A percentile compares a stretch with the other conserved stretches of the same genome.
Evolutionary conservation across 805 yeast species (phyloP).

Genomic region (Sugiyamaella valdiviana): DNA sequence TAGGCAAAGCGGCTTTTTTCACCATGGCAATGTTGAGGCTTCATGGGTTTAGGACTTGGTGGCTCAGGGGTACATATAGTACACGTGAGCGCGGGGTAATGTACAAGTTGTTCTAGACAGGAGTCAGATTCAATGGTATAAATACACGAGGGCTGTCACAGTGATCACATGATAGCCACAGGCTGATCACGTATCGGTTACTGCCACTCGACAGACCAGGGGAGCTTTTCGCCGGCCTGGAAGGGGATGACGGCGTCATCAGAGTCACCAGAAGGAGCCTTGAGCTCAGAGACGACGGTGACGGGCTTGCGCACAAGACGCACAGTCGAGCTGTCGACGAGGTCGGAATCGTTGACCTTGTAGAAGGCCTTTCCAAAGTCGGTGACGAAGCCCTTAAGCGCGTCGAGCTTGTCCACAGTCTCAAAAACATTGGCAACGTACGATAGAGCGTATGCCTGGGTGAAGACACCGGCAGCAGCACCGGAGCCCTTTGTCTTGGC

Average conservation of each 20-base stretch:
- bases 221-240: constrained; percentile 67
- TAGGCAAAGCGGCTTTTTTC: too few species aligned
- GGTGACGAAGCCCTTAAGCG: constrained; percentile 67
- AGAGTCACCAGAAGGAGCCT: constrained; percentile 26
- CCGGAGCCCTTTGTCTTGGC: constrained; percentile 71
- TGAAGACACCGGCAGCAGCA: constrained; percentile 97
- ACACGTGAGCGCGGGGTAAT: too few species aligned
- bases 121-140: too few species aligned
- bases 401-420: constrained; percentile 52
- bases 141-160: too few species aligned
- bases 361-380: constrained; percentile 71
- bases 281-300: constrained; percentile 34
- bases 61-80: too few species aligned
- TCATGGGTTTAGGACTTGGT: too few species aligned
- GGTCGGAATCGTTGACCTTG: constrained; percentile 41
- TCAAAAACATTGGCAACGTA: constrained; percentile 88
- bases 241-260: constrained; percentile 72
- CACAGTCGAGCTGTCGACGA: constrained; percentile 36
- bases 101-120: too few species aligned
- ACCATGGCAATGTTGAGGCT: too few species aligned
- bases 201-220: constrained; percentile 72
- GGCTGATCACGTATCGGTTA: too few species aligned
- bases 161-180: too few species aligned
- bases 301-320: constrained; percentile 47
- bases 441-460: constrained; percentile 75